Percentiles rank a stretch among this genome's conserved stretches.
Evolutionary conservation across 192 early-diverging fungal species (phyloP).

Genomic region (Diversispora epigaea): DNA sequence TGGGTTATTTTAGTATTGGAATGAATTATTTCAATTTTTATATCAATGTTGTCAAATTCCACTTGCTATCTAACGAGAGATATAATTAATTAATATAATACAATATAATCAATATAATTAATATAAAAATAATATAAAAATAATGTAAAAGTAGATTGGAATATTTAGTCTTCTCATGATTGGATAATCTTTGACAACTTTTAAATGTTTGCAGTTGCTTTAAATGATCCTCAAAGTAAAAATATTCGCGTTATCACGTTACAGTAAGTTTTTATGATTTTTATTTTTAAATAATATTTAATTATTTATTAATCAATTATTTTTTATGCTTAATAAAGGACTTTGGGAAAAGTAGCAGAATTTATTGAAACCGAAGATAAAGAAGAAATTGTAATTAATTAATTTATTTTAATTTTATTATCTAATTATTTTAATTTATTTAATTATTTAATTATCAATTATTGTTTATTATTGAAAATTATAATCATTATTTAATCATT

Average conservation of each 20-base stretch:
- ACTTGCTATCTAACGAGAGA: constrained; percentile 71
- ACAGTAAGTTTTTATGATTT: constrained; percentile 42
- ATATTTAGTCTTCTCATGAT: constrained; percentile 84
- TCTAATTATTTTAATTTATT: not conserved
- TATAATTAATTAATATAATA: constrained; percentile 18
- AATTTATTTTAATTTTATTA: no score
- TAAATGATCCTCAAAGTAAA: constrained; percentile 82
- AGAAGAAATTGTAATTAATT: constrained; percentile 58
- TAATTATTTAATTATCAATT: no score
- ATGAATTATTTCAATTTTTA: constrained; percentile 74
- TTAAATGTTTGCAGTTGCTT: constrained; percentile 73
- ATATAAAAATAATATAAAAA: no score
- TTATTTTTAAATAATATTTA: not conserved
- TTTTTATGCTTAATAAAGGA: constrained; percentile 36
- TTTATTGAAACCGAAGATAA: constrained; percentile 73
- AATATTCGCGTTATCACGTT: constrained; percentile 78
- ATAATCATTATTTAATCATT: no score
- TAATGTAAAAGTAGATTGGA: constrained; percentile 67
- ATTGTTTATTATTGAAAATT: not conserved
- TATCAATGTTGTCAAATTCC: constrained; percentile 77
- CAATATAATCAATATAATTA: not conserved
- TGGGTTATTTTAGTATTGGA: constrained; percentile 88
- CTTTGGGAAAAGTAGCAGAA: constrained; percentile 79
- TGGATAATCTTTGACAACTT: constrained; percentile 64
- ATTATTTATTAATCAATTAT: constrained; percentile 2